A percentile compares a stretch with the other conserved stretches of the same genome.
phyloP scores from a whole-genome alignment of 2,329 filamentous ascomycete genomes.

The Alternaria angustiovoidea region DNA sequence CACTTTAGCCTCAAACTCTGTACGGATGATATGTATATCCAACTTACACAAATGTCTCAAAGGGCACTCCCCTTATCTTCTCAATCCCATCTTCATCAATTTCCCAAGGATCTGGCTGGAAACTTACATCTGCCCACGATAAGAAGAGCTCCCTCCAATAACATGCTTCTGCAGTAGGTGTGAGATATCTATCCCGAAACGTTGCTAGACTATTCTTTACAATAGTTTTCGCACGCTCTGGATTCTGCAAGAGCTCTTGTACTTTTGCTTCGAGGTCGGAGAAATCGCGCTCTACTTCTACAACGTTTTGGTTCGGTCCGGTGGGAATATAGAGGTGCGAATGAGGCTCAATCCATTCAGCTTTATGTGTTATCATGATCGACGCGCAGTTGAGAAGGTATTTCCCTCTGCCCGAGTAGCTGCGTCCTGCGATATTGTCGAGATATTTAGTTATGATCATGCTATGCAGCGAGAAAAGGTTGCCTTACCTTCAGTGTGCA shows the following conservation, averaged over 20 bases:
- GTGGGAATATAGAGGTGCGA: conserved; percentile 18
- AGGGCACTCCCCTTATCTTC: conserved; percentile 4
- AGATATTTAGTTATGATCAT: background rate
- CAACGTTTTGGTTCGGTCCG: conserved; percentile 28
- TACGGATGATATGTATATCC: background rate
- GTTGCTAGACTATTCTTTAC: conserved; percentile 23
- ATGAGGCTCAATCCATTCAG: conserved; percentile 28
- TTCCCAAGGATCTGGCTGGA: conserved; percentile 17
- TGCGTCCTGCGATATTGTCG: conserved; percentile 12
- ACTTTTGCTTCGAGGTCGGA: conserved; percentile 25
- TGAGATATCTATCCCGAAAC: conserved; percentile 27
- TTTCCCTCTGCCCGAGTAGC: conserved; percentile 60
- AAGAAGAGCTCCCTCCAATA: conserved; percentile 29
- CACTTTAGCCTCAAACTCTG: background rate
- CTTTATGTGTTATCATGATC: conserved; percentile 25
- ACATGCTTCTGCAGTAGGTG: conserved; percentile 25
- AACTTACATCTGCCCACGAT: conserved; percentile 22
- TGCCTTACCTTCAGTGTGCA: conserved; percentile 59
- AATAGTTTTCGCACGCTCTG: conserved; percentile 19
- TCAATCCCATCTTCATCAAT: background rate
- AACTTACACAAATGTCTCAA: conserved; percentile 18
- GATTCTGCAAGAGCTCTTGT: conserved; percentile 20
- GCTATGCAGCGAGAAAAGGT: background rate
- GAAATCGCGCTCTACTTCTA: conserved; percentile 32
- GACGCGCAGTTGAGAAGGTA: conserved; percentile 59